Conservation (phyloP, 2,329 filamentous ascomycete genomes). For the Lojkania enalia region DNA sequence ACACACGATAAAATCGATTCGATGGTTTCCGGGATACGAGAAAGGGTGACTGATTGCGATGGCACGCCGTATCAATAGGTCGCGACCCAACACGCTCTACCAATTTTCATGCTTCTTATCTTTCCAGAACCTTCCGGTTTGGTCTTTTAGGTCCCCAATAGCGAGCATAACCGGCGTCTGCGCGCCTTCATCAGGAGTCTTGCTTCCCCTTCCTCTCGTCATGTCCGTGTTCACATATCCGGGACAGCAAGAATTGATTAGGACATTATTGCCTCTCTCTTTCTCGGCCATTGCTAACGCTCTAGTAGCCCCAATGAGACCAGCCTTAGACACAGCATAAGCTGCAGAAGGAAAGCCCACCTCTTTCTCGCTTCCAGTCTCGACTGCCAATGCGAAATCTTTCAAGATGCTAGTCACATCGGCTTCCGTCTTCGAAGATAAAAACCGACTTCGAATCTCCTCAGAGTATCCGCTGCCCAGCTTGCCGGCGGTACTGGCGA, state of each 20-base stretch:
- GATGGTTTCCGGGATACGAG: no score
- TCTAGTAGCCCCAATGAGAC: constrained; percentile 48
- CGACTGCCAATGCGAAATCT: constrained; percentile 52
- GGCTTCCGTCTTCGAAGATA: constrained; percentile 41
- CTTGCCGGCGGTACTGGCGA: constrained; percentile 51
- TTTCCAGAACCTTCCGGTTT: constrained; percentile 47
- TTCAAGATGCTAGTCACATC: constrained; percentile 56
- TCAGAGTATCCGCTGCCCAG: constrained; percentile 55
- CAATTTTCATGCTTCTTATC: constrained; percentile 44
- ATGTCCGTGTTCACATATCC: constrained; percentile 54
- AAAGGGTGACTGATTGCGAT: no score
- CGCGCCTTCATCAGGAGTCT: constrained; percentile 51
- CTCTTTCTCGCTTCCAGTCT: constrained; percentile 50
- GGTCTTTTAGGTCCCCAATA: constrained; percentile 43
- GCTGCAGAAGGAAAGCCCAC: constrained; percentile 55
- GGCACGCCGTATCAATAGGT: no score
- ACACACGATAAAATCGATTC: no score
- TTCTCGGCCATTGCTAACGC: constrained; percentile 42
- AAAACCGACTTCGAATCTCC: constrained; percentile 49
- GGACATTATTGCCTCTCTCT: constrained; percentile 35
- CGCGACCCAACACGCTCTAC: no score
- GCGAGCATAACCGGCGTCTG: constrained; percentile 51
- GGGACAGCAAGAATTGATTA: constrained; percentile 50
- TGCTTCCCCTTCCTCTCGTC: constrained; percentile 47
- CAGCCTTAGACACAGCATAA: constrained; percentile 54